A percentile compares a stretch with the other conserved stretches of the same genome.
Evolutionary conservation across 768 basidiomycete species (phyloP).

Genomic region (Hericium coralloides): DNA sequence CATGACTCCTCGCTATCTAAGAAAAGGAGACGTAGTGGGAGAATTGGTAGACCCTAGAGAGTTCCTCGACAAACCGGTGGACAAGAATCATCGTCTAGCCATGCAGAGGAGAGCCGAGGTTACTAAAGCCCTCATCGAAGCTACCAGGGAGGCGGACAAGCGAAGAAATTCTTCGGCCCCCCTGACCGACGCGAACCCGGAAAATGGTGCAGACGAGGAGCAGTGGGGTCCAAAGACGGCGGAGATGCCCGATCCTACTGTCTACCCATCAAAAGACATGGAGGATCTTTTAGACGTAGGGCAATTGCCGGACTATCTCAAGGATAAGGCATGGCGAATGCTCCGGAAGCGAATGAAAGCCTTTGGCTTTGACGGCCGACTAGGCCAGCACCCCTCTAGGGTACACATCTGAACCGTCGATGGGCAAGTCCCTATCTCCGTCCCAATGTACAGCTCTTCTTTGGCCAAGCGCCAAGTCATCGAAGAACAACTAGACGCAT

Average conservation of each 20-base stretch:
- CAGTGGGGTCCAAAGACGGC: slow-evolving; percentile 23
- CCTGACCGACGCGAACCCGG: neutral
- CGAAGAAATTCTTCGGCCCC: neutral
- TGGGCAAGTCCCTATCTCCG: neutral
- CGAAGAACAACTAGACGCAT: slow-evolving; percentile 10
- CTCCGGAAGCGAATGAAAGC: slow-evolving; percentile 1
- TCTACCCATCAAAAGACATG: neutral
- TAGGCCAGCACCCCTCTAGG: slow-evolving; percentile 11
- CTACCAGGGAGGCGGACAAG: neutral
- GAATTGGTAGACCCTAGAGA: neutral
- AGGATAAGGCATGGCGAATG: neutral
- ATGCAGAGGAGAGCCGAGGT: neutral
- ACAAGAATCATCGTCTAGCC: neutral
- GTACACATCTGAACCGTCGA: neutral
- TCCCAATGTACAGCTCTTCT: slow-evolving; percentile 6
- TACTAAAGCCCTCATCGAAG: neutral
- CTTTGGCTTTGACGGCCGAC: slow-evolving; percentile 18
- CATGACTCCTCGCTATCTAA: neutral
- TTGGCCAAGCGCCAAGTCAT: slow-evolving; percentile 4
- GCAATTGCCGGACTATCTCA: neutral
- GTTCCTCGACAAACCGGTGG: neutral
- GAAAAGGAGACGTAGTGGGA: neutral
- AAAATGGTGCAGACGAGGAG: slow-evolving; percentile 10
- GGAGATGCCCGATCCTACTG: slow-evolving; percentile 15
- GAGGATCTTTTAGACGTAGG: neutral